phyloP scores from a whole-genome alignment of 2,329 filamentous ascomycete genomes.

The Aspergillus ochraceus region DNA sequence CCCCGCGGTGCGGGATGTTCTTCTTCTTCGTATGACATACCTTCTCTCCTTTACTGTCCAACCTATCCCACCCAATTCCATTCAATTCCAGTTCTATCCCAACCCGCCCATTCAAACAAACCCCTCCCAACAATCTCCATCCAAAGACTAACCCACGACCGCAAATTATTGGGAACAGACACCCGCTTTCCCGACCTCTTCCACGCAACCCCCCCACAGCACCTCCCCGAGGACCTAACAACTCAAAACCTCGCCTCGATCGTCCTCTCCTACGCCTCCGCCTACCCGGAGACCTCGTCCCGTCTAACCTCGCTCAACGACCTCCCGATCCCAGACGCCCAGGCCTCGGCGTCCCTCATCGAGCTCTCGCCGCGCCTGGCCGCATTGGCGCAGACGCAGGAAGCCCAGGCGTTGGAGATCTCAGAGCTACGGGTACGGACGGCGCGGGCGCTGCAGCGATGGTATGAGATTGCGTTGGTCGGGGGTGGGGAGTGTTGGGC shows the following conservation, averaged over 20 bases:
- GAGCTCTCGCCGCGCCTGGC: constrained; percentile 45
- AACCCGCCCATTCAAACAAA: background rate
- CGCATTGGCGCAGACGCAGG: constrained; percentile 36
- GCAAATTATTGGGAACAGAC: constrained; percentile 29
- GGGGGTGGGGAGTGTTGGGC: constrained; percentile 68
- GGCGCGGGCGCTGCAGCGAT: constrained; percentile 59
- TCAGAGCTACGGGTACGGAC: constrained; percentile 44
- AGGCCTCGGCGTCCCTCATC: constrained; percentile 42
- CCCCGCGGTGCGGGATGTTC: constrained; percentile 42
- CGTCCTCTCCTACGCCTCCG: constrained; percentile 46
- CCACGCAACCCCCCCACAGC: constrained; percentile 32
- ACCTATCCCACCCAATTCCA: background rate
- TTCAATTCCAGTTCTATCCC: background rate
- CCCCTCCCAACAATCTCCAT: background rate
- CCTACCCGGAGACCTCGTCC: constrained; percentile 50
- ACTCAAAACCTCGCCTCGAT: constrained; percentile 40
- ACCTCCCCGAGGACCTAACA: constrained; percentile 37
- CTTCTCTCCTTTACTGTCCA: background rate
- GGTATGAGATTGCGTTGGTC: constrained; percentile 74
- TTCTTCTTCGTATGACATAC: constrained; percentile 40
- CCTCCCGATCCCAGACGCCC: constrained; percentile 45
- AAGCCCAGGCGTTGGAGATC: constrained; percentile 39
- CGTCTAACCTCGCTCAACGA: constrained; percentile 50
- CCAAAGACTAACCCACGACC: background rate
- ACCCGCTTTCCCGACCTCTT: constrained; percentile 45